A percentile compares a stretch with the other conserved stretches of the same genome.
Conservation (phyloP, 2,329 filamentous ascomycete genomes). For the Beauveria scarabaeidicola region DNA sequence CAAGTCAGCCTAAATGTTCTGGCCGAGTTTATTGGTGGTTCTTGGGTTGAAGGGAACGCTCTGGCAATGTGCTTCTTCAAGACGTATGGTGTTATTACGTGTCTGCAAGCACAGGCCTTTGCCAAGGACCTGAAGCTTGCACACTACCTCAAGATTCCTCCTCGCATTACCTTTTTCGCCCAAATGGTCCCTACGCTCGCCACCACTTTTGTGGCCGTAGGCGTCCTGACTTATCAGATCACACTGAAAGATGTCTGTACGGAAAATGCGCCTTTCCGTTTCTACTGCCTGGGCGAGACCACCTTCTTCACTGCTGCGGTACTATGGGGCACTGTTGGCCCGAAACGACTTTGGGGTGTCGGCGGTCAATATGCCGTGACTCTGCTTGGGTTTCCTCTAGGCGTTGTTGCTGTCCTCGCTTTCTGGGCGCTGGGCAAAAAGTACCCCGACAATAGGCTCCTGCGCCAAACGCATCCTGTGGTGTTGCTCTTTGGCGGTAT, state of each 20-base stretch:
- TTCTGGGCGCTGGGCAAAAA: slow-evolving; percentile 29
- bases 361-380: slow-evolving; percentile 26
- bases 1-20: slow-evolving; percentile 32
- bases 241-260: slow-evolving; percentile 30
- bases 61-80: slow-evolving; percentile 26
- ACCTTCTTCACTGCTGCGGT: slow-evolving; percentile 31
- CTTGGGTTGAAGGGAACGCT: slow-evolving; percentile 26
- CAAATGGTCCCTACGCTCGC: slow-evolving; percentile 38
- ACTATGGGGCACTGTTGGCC: slow-evolving; percentile 44
- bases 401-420: slow-evolving; percentile 25
- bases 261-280: slow-evolving; percentile 24
- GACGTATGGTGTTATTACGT: slow-evolving; percentile 27
- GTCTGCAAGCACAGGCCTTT: slow-evolving; percentile 20
- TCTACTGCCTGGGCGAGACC: slow-evolving; percentile 29
- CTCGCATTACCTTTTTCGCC: slow-evolving; percentile 36
- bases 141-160: slow-evolving; percentile 43
- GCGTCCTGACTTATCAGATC: slow-evolving; percentile 32
- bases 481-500: slow-evolving; percentile 31
- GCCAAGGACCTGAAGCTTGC: slow-evolving; percentile 40
- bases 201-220: slow-evolving; percentile 37
- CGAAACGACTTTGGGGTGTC: slow-evolving; percentile 33
- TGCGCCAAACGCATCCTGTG: slow-evolving; percentile 35
- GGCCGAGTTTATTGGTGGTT: slow-evolving; percentile 35
- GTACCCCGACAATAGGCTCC: slow-evolving; percentile 22
- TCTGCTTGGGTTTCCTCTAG: slow-evolving; percentile 32